Evolutionary conservation across 2,329 filamentous ascomycete genomes (phyloP).

Genomic region (Metarhizium anisopliae): DNA sequence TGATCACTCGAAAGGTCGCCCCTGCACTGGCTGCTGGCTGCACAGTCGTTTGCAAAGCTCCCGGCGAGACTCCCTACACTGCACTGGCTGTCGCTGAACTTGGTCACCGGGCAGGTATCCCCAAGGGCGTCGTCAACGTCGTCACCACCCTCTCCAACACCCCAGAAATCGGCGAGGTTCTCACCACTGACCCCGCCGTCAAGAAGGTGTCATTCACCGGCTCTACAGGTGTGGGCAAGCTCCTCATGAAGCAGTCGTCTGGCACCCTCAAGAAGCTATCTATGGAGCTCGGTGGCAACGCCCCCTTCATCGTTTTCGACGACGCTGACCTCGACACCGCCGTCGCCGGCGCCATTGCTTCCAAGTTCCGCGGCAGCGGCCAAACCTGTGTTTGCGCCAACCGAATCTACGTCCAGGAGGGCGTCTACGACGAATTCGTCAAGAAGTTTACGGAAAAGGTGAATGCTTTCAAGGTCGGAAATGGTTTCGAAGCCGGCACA

Average conservation of each 20-base stretch:
- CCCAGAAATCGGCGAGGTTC: conserved; percentile 61
- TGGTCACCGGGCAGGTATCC: conserved; percentile 77
- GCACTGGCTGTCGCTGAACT: conserved; percentile 82
- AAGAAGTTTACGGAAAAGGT: conserved; percentile 63
- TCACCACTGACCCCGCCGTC: conserved; percentile 65
- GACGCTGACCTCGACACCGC: conserved; percentile 84
- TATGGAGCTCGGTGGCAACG: conserved; percentile 89
- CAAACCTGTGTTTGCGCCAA: conserved; percentile 94
- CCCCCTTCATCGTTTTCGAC: conserved; percentile 94
- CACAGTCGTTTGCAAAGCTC: conserved; percentile 86
- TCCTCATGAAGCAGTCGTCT: conserved; percentile 83
- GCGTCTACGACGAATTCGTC: conserved; percentile 69
- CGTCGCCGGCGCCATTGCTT: conserved; percentile 71
- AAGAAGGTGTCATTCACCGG: conserved; percentile 95
- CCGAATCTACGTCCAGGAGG: conserved; percentile 69
- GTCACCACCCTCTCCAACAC: conserved; percentile 76
- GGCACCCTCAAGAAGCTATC: conserved; percentile 75
- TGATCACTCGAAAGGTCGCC: conserved; percentile 63
- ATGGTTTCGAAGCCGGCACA: conserved; percentile 59
- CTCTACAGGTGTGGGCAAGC: conserved; percentile 57
- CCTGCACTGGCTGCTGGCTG: conserved; percentile 87
- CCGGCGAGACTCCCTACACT: conserved; percentile 86
- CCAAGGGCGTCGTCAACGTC: conserved; percentile 84
- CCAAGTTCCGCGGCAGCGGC: conserved; percentile 89
- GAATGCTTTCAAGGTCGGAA: conserved; percentile 64